A percentile compares a stretch with the other conserved stretches of the same genome.
phyloP scores from a whole-genome alignment of 495 filamentous ascomycete species.

The Saxophila tyrrhenica region DNA sequence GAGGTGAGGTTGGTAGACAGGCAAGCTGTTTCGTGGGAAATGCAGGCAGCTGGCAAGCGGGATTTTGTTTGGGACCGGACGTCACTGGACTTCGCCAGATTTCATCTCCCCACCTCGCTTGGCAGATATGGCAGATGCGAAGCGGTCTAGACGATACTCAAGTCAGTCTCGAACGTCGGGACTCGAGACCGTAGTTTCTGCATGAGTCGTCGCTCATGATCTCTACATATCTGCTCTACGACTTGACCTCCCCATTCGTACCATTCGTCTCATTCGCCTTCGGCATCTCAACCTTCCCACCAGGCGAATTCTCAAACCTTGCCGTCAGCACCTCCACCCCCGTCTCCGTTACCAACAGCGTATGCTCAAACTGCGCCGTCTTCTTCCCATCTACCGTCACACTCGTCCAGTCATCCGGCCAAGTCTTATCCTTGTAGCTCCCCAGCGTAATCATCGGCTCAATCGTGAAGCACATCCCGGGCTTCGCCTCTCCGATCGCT shows the following conservation, averaged over 20 bases:
- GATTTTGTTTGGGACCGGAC: not conserved
- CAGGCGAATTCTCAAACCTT: conserved; percentile 66
- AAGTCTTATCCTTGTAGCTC: conserved; percentile 33
- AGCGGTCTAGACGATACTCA: too few relatives aligned
- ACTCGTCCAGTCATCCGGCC: conserved; percentile 38
- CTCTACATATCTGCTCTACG: too few relatives aligned
- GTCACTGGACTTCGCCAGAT: too few relatives aligned
- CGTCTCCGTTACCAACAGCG: conserved; percentile 81
- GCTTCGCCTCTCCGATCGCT: conserved; percentile 32
- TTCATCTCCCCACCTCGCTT: too few relatives aligned
- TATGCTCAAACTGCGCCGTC: conserved; percentile 60
- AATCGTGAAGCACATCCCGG: conserved; percentile 36
- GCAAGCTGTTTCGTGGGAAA: not conserved
- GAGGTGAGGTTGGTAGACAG: not conserved
- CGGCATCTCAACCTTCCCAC: conserved; percentile 67
- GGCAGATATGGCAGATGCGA: too few relatives aligned
- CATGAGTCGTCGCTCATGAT: too few relatives aligned
- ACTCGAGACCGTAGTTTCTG: too few relatives aligned
- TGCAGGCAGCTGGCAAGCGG: not conserved
- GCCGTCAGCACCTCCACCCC: conserved; percentile 92
- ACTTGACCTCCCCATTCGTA: conserved; percentile 1
- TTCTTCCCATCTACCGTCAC: conserved; percentile 30
- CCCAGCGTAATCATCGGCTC: conserved; percentile 37
- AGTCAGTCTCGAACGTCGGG: too few relatives aligned
- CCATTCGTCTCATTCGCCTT: conserved; percentile 14